Percentiles rank a stretch among this genome's conserved stretches.
Evolutionary conservation across 768 basidiomycete species (phyloP).

Genomic region (Psilocybe sp.): DNA sequence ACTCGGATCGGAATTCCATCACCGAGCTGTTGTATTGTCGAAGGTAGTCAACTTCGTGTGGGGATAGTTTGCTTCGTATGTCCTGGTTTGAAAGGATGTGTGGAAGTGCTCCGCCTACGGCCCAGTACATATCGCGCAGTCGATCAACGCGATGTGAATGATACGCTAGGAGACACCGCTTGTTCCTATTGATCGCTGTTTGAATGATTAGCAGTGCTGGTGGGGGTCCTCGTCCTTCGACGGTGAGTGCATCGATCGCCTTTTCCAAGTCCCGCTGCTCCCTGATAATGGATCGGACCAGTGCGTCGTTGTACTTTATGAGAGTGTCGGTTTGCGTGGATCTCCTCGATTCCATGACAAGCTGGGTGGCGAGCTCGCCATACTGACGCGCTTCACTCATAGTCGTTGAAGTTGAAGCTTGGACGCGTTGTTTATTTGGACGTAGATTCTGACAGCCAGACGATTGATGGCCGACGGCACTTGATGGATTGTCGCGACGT

Average conservation of each 20-base stretch:
- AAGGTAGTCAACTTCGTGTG: slow-evolving; percentile 62
- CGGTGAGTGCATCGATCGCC: slow-evolving; percentile 37
- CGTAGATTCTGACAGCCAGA: too few relatives aligned
- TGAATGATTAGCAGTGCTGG: slow-evolving; percentile 80
- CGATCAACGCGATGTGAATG: slow-evolving; percentile 83
- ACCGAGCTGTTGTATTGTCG: slow-evolving; percentile 77
- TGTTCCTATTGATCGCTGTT: slow-evolving; percentile 88
- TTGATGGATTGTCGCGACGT: too few relatives aligned
- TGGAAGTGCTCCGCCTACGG: slow-evolving; percentile 80
- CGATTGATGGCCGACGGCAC: too few relatives aligned
- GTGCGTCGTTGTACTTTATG: slow-evolving; percentile 87
- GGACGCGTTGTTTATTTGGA: slow-evolving; percentile 18
- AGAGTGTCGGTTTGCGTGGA: slow-evolving; percentile 82
- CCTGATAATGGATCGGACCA: slow-evolving; percentile 82
- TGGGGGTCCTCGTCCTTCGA: slow-evolving; percentile 41
- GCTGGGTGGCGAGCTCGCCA: slow-evolving; percentile 84
- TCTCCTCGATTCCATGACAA: slow-evolving; percentile 82
- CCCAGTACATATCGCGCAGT: slow-evolving; percentile 88
- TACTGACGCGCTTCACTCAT: slow-evolving; percentile 64
- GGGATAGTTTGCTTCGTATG: slow-evolving; percentile 60
- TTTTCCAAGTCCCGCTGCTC: slow-evolving; percentile 89
- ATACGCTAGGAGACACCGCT: slow-evolving; percentile 94
- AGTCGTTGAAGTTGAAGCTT: slow-evolving; percentile 16
- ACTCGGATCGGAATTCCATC: slow-evolving; percentile 82
- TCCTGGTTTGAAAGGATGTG: slow-evolving; percentile 71